Evolutionary conservation across 2,329 filamentous ascomycete species (phyloP).

Genomic region (Lachnellula willkommii): DNA sequence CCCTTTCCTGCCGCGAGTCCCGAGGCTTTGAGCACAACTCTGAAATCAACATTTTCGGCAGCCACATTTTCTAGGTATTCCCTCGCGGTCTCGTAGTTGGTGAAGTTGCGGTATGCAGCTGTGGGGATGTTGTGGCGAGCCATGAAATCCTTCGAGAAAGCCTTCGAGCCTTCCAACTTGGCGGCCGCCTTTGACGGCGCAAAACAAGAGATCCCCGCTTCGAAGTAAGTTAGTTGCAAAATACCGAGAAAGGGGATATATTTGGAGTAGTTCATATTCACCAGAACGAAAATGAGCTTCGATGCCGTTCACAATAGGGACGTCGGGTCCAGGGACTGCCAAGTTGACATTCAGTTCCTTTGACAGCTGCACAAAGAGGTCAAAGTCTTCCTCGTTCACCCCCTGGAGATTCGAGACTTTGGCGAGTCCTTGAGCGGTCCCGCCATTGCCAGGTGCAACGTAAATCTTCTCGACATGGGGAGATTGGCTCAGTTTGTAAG

Average conservation of each 20-base stretch:
- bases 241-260: too few relatives aligned
- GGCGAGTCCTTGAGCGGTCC: conserved; percentile 59
- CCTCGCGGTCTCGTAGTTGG: conserved; percentile 64
- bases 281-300: conserved; percentile 67
- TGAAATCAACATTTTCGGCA: conserved; percentile 61
- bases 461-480: conserved; percentile 70
- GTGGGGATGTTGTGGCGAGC: conserved; percentile 83
- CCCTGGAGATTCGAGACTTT: conserved; percentile 67
- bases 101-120: conserved; percentile 85
- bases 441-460: conserved; percentile 76
- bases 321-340: conserved; percentile 86
- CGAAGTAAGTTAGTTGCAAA: too few relatives aligned
- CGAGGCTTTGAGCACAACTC: conserved; percentile 88
- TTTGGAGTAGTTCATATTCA: neutral
- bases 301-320: conserved; percentile 86
- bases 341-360: conserved; percentile 69
- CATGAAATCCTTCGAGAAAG: conserved; percentile 98
- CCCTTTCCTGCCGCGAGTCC: conserved; percentile 96
- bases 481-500: conserved; percentile 92
- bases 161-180: conserved; percentile 91
- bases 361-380: conserved; percentile 67
- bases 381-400: conserved; percentile 70
- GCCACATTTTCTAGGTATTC: conserved; percentile 70
- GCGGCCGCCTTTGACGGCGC: conserved; percentile 82
- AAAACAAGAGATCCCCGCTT: conserved; percentile 43